Evolutionary conservation across 2,329 filamentous ascomycete genomes (phyloP).

Genomic region (Scytalidium sp.): DNA sequence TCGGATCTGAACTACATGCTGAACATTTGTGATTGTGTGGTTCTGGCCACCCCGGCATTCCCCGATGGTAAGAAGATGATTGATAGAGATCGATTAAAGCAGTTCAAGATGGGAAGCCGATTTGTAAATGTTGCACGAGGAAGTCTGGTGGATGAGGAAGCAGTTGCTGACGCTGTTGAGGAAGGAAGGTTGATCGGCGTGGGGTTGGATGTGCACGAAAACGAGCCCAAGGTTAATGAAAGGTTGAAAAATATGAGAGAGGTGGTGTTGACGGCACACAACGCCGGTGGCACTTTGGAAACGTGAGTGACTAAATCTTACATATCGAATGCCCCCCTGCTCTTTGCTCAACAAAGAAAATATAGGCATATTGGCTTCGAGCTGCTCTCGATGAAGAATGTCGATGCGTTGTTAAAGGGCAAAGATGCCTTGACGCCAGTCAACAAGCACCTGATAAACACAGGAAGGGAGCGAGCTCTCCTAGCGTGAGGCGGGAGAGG

Average conservation of each 20-base stretch:
- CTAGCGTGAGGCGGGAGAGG: conserved; percentile 10
- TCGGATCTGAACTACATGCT: conserved; percentile 50
- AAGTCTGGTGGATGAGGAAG: conserved; percentile 62
- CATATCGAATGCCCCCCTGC: too few species aligned
- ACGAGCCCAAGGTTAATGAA: conserved; percentile 46
- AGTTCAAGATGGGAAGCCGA: conserved; percentile 52
- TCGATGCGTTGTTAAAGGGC: conserved; percentile 52
- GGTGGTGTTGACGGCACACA: conserved; percentile 61
- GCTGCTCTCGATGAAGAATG: conserved; percentile 63
- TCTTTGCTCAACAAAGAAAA: too few species aligned
- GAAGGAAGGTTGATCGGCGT: conserved; percentile 45
- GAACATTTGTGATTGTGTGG: conserved; percentile 52
- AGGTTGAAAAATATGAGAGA: conserved; percentile 23
- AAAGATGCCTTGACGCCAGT: conserved; percentile 26
- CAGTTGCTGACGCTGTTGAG: conserved; percentile 57
- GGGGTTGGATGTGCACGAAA: conserved; percentile 62
- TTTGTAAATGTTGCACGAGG: conserved; percentile 67
- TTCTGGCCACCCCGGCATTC: conserved; percentile 57
- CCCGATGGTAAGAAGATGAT: conserved; percentile 47
- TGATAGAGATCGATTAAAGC: conserved; percentile 40
- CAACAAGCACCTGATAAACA: conserved; percentile 19
- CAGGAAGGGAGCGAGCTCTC: not conserved
- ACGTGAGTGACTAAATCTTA: conserved; percentile 42
- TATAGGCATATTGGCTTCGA: conserved; percentile 55
- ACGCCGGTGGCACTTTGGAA: conserved; percentile 64